A percentile compares a stretch with the other conserved stretches of the same genome.
Conservation (phyloP, 768 basidiomycete species). For the Russula sp. region DNA sequence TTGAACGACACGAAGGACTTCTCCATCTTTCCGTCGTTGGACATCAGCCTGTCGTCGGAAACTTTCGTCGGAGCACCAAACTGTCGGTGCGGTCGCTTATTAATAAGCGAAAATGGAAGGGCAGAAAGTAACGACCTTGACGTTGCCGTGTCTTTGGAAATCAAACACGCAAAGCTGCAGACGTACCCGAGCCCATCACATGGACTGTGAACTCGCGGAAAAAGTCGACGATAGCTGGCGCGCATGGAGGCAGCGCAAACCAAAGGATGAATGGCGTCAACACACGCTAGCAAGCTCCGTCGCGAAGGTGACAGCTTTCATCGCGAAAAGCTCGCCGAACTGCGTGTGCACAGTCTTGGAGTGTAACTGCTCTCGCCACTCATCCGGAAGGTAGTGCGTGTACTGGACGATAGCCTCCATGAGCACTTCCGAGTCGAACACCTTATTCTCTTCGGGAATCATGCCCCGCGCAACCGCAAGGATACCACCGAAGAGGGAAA, state of each 20-base stretch:
- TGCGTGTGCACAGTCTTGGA: slow-evolving; percentile 89
- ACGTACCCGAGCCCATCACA: slow-evolving; percentile 96
- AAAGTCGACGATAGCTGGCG: slow-evolving; percentile 91
- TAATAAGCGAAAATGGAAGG: background rate
- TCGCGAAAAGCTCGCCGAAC: slow-evolving; percentile 89
- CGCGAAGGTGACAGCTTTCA: slow-evolving; percentile 84
- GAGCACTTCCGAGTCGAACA: slow-evolving; percentile 90
- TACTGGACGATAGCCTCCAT: slow-evolving; percentile 91
- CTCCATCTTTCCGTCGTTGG: slow-evolving; percentile 98
- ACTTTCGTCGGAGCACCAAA: slow-evolving; percentile 79
- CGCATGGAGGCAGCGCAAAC: slow-evolving; percentile 87
- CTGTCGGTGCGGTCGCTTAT: slow-evolving; percentile 41
- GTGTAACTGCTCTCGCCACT: slow-evolving; percentile 88
- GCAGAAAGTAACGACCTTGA: slow-evolving; percentile 55
- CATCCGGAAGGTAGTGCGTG: slow-evolving; percentile 94
- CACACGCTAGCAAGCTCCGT: slow-evolving; percentile 90
- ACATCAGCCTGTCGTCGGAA: slow-evolving; percentile 71
- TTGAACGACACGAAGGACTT: slow-evolving; percentile 96
- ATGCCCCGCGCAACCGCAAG: slow-evolving; percentile 90
- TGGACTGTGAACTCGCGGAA: slow-evolving; percentile 98
- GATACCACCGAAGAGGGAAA: slow-evolving; percentile 81
- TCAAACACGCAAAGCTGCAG: slow-evolving; percentile 99
- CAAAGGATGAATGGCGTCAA: slow-evolving; percentile 93
- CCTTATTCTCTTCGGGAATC: slow-evolving; percentile 91
- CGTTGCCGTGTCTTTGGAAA: slow-evolving; percentile 90